Percentiles rank a stretch among this genome's conserved stretches.
Conservation (phyloP, 345 rosid species). For the Brassica cretica region DNA sequence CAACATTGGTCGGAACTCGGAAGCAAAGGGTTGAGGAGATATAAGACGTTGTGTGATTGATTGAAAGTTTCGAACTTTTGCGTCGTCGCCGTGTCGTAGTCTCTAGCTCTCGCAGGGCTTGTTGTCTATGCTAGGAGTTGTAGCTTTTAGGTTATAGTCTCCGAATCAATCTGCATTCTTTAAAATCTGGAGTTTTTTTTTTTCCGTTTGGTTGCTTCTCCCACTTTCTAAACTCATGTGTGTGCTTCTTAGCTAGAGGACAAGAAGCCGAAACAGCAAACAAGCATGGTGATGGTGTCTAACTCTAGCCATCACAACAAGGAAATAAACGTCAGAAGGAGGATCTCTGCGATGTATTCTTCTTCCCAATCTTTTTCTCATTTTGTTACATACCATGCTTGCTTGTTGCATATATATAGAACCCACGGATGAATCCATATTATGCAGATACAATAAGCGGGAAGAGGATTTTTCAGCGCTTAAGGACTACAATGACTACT, state of each 20-base stretch:
- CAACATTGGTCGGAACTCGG: conserved; percentile 6
- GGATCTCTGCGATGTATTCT: conserved; percentile 66
- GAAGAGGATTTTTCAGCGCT: conserved; percentile 81
- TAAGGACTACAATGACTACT: conserved; percentile 84
- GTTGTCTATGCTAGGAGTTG: too few species aligned
- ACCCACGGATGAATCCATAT: too few species aligned
- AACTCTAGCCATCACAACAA: conserved; percentile 55
- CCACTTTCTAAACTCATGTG: background rate
- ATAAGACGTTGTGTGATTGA: background rate
- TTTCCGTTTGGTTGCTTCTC: background rate
- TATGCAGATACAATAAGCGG: conserved; percentile 74
- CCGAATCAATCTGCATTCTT: conserved; percentile 4
- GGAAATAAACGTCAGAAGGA: conserved; percentile 72
- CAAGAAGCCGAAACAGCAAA: background rate
- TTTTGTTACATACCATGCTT: background rate
- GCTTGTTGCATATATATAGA: background rate
- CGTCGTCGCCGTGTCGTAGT: background rate
- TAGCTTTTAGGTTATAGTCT: too few species aligned
- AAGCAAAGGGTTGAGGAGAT: conserved; percentile 15
- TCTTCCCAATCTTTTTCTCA: background rate
- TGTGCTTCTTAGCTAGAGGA: background rate
- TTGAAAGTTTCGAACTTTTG: conserved; percentile 6
- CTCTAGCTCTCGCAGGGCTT: background rate
- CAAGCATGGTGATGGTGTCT: conserved; percentile 49
- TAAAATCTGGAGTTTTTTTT: background rate